Evolutionary conservation across 2,329 filamentous ascomycete genomes (phyloP), one percentile per base, ranked within the genome.

Genomic region (Boeremia lycopersici): DNA sequence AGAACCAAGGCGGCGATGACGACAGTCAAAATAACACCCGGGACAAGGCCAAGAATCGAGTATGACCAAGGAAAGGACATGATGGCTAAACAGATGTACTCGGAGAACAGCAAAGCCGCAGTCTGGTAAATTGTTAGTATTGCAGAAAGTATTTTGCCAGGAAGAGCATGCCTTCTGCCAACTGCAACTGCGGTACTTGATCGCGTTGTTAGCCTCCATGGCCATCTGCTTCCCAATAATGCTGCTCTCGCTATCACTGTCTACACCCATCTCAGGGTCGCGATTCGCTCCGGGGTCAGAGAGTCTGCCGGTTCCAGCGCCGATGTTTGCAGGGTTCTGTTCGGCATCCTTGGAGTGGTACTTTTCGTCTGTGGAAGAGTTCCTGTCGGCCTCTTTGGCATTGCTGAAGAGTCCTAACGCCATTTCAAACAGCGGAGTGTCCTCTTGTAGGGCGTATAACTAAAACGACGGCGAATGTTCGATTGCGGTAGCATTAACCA

Each of bases 61-160:
- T 97, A 97, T 0, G 91, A 96, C 83, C 90, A 96, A 0, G 93
- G 93, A 65, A 97, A 97, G 45, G 90, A 96, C 92, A 97, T 96
- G 71, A 96, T 96, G 19, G 84, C 84, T 76, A 97, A 78, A 73
- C 91, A 96, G 56, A 97, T 97, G 74, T 97, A 97, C 79, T 97
- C 93, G 45, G 91, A 95, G 77, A 97, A 96, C 46, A 97, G 85
- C 64, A 96, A 75, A 1, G 89, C 91, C 0, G 93, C 91, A 48
- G 93, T 96, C 89, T 89, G 67, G 6, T 12, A 2, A 17, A 30
- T 4, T 13, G 50, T 69, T 42, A 70, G 57, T 45, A 29, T 26
- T 19, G n/a, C 30, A 12, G 28, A 40, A 23, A 5, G 11, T 9
- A 42, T 5, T 19, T 30, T 28, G 33, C 35, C n/a, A 34, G 12